phyloP scores from a whole-genome alignment of 2,329 filamentous ascomycete genomes.

The Nothophoma quercina region DNA sequence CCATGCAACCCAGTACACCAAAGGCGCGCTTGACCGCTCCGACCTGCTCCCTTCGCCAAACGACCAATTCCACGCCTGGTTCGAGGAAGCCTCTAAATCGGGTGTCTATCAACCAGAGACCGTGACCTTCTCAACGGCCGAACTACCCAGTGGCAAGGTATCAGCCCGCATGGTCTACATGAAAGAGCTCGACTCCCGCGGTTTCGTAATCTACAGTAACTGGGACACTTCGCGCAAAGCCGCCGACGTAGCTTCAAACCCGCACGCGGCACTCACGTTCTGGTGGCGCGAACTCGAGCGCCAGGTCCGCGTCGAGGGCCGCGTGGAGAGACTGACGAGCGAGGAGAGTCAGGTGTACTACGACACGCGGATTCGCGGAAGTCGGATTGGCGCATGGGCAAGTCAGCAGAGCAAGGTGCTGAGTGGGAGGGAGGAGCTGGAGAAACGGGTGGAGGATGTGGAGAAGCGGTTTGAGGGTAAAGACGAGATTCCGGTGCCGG shows the following conservation, averaged over 20 bases:
- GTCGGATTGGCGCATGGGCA: constrained; percentile 90
- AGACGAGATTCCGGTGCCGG: constrained; percentile 86
- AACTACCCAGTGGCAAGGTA: constrained; percentile 82
- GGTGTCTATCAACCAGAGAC: constrained; percentile 82
- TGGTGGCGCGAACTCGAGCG: constrained; percentile 88
- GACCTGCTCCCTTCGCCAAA: constrained; percentile 74
- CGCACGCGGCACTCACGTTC: constrained; percentile 83
- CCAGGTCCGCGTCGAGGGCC: constrained; percentile 89
- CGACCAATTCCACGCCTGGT: constrained; percentile 90
- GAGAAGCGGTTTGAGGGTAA: constrained; percentile 76
- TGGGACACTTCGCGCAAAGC: constrained; percentile 79
- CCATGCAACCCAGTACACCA: constrained; percentile 80
- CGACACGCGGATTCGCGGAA: constrained; percentile 75
- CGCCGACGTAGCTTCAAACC: constrained; percentile 74
- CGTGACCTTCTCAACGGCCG: constrained; percentile 84
- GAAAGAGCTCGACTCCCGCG: constrained; percentile 84
- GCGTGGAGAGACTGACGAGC: constrained; percentile 68
- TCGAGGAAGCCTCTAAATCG: constrained; percentile 71
- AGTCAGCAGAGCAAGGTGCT: constrained; percentile 86
- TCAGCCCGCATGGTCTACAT: constrained; percentile 89
- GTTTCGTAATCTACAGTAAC: constrained; percentile 94
- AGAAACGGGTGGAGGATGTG: constrained; percentile 77
- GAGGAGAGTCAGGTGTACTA: constrained; percentile 77
- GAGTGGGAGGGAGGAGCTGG: constrained; percentile 72
- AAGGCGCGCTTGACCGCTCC: constrained; percentile 65